Percentiles rank a stretch among this genome's conserved stretches.
phyloP scores from a whole-genome alignment of 805 yeast species.

The Wickerhamomyces alni region DNA sequence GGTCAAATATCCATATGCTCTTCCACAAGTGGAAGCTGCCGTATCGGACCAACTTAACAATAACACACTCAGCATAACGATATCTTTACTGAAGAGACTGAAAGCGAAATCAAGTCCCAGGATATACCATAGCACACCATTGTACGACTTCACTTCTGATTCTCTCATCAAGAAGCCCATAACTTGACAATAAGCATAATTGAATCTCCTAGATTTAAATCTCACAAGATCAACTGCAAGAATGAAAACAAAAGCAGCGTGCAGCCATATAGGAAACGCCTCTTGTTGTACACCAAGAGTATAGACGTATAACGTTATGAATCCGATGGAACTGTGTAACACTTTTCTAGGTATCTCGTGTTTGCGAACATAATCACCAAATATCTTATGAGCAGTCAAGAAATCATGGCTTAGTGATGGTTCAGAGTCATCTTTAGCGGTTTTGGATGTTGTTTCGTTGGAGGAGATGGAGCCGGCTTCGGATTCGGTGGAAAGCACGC shows the following conservation, averaged over 20 bases:
- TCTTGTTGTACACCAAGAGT: conserved; percentile 49
- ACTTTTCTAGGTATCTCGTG: conserved; percentile 88
- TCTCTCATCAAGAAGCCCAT: conserved; percentile 86
- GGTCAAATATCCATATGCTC: conserved; percentile 78
- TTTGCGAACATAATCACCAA: conserved; percentile 54
- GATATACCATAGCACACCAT: conserved; percentile 87
- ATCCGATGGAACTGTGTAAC: conserved; percentile 86
- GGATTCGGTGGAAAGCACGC: not conserved
- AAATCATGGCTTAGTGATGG: conserved; percentile 17
- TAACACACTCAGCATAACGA: conserved; percentile 67
- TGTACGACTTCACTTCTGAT: conserved; percentile 61
- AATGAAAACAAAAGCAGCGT: conserved; percentile 48
- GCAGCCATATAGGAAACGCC: conserved; percentile 56
- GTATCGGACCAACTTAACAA: conserved; percentile 96
- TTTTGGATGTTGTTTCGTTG: conserved; percentile 10
- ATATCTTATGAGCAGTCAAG: conserved; percentile 35
- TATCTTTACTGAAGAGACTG: conserved; percentile 68
- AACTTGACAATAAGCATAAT: conserved; percentile 54
- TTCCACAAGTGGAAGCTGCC: conserved; percentile 91
- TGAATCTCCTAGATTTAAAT: conserved; percentile 54
- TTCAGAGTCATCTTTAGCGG: conserved; percentile 5
- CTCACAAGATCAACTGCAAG: conserved; percentile 64
- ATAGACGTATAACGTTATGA: conserved; percentile 70
- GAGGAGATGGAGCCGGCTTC: not conserved
- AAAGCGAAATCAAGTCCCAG: conserved; percentile 75